Conservation (phyloP, 129 eudicot genomes). For the Solidago caesia region DNA sequence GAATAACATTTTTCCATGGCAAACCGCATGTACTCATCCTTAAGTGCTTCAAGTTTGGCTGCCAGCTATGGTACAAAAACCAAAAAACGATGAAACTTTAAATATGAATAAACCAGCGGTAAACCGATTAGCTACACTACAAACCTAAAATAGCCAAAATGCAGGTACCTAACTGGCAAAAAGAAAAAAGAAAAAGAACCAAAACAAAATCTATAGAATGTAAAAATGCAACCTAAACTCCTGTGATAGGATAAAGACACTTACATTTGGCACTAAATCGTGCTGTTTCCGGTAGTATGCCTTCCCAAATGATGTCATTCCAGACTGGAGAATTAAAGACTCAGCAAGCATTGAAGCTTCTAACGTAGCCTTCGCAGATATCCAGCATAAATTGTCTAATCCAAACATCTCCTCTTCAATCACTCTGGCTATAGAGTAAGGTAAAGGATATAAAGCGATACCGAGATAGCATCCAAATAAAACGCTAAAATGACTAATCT, state of each 20-base stretch:
- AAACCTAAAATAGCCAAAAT: not conserved
- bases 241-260: not conserved
- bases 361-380: constrained; percentile 73
- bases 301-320: constrained; percentile 92
- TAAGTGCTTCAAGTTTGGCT: constrained; percentile 86
- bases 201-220: not conserved
- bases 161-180: not conserved
- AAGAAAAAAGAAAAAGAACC: not conserved
- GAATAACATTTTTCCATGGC: constrained; percentile 73
- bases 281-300: constrained; percentile 61
- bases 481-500: not conserved
- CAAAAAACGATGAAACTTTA: constrained; percentile 5
- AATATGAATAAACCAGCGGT: not conserved
- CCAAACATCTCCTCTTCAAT: constrained; percentile 97
- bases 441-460: not conserved
- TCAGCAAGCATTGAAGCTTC: constrained; percentile 80
- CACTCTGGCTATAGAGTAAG: constrained; percentile 67
- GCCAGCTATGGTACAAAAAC: constrained; percentile 52
- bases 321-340: constrained; percentile 71
- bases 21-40: constrained; percentile 93
- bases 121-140: constrained; percentile 8
- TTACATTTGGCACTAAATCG: constrained; percentile 90
- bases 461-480: not conserved
- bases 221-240: constrained; percentile 11
- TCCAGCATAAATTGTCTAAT: constrained; percentile 88